Conservation (phyloP, 139 green algal species). For the Volvox africanus region DNA sequence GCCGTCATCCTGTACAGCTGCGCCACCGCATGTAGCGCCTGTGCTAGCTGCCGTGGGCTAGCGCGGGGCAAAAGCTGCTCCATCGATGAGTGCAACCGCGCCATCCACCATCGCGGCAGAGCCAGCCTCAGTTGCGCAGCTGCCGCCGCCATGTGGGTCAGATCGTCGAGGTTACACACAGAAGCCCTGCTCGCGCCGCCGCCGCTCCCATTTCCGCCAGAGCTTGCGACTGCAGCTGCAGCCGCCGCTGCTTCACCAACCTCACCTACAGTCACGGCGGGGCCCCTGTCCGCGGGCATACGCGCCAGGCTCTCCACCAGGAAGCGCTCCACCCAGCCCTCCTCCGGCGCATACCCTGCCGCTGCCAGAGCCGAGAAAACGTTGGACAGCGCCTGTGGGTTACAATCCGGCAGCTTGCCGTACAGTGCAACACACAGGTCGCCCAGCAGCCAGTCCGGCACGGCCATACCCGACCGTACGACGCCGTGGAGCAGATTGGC, state of each 20-base stretch:
- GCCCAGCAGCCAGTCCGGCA: slow-evolving; percentile 28
- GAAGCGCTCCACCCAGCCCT: slow-evolving; percentile 33
- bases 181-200: not conserved
- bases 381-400: slow-evolving; percentile 34
- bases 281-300: not conserved
- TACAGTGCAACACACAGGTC: slow-evolving; percentile 30
- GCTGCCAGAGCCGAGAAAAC: slow-evolving; percentile 34
- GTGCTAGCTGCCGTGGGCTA: not conserved
- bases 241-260: not conserved
- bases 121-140: slow-evolving; percentile 11
- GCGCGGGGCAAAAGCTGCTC: not conserved
- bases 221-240: not conserved
- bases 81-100: not conserved
- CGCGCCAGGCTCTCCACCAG: not conserved
- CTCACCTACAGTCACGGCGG: not conserved
- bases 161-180: slow-evolving; percentile 26
- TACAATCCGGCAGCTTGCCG: slow-evolving; percentile 17
- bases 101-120: slow-evolving; percentile 35
- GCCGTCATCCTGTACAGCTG: not conserved
- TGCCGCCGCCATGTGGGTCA: slow-evolving; percentile 24
- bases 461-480: not conserved
- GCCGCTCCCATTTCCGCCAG: not conserved
- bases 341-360: not conserved
- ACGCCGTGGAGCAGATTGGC: slow-evolving; percentile 29
- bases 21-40: slow-evolving; percentile 34